A percentile compares a stretch with the other conserved stretches of the same genome.
phyloP scores from a whole-genome alignment of 129 eudicot species.

The Logfia minima region DNA sequence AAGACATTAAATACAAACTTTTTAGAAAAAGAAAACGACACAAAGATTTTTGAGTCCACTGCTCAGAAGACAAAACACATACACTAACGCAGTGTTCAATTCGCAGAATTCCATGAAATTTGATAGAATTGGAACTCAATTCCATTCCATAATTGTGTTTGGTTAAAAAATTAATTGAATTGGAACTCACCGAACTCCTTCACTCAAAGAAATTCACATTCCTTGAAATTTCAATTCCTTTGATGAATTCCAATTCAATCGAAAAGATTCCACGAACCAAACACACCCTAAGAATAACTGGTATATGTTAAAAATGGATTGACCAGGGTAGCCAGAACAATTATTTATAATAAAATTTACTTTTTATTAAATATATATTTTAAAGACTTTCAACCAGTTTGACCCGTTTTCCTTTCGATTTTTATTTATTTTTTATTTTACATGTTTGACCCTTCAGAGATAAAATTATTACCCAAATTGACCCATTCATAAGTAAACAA shows the following conservation, averaged over 20 bases:
- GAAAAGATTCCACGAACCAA: too few species aligned
- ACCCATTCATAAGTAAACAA: constrained; percentile 1
- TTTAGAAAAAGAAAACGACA: neutral
- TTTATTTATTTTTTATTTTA: neutral
- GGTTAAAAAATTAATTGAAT: too few species aligned
- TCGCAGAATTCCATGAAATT: too few species aligned
- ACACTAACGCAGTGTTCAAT: too few species aligned
- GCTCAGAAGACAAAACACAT: neutral
- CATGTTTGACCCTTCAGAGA: neutral
- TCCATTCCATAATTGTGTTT: too few species aligned
- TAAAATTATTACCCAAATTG: neutral
- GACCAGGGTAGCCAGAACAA: neutral
- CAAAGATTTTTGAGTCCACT: neutral
- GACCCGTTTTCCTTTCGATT: neutral
- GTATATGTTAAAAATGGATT: neutral
- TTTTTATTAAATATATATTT: neutral
- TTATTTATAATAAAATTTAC: too few species aligned
- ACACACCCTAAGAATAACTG: neutral
- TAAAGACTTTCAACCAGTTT: neutral
- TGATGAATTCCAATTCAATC: too few species aligned
- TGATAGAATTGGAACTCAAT: too few species aligned
- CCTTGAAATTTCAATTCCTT: too few species aligned
- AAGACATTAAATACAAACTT: neutral
- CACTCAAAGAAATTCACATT: too few species aligned
- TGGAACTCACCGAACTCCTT: too few species aligned